Percentiles rank a stretch among this genome's conserved stretches.
phyloP scores from a whole-genome alignment of 2,329 filamentous ascomycete species.

The Ophiostoma sp. region DNA sequence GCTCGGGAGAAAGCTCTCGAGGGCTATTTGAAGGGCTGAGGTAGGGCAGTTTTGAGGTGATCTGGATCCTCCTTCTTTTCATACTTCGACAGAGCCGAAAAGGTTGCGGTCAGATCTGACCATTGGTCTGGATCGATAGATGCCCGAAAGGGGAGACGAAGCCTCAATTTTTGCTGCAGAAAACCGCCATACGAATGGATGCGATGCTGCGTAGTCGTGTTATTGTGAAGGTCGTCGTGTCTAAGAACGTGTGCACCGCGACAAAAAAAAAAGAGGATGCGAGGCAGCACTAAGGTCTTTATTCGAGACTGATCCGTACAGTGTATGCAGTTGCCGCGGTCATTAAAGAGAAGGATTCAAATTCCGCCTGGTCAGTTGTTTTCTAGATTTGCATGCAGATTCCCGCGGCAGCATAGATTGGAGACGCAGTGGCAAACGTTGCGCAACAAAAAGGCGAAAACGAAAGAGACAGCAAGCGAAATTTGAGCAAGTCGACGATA shows the following conservation, averaged over 20 bases:
- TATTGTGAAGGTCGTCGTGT: background rate
- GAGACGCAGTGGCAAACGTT: slow-evolving; percentile 10
- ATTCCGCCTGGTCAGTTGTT: background rate
- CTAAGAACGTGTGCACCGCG: background rate
- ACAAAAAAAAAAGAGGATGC: background rate
- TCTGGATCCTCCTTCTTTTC: slow-evolving; percentile 44
- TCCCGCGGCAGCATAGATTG: slow-evolving; percentile 9
- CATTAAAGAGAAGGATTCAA: background rate
- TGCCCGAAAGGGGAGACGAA: background rate
- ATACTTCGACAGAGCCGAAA: slow-evolving; percentile 23
- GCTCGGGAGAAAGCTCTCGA: slow-evolving; percentile 46
- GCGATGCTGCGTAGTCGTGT: background rate
- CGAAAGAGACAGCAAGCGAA: background rate
- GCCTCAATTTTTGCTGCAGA: background rate
- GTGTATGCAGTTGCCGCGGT: background rate
- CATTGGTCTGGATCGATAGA: background rate
- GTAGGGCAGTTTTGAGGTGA: slow-evolving; percentile 40
- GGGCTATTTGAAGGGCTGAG: slow-evolving; percentile 42
- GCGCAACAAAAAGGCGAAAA: slow-evolving; percentile 2
- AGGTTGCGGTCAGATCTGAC: background rate
- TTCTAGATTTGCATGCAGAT: slow-evolving; percentile 1
- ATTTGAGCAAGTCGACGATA: background rate
- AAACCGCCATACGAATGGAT: background rate
- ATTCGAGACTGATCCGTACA: background rate
- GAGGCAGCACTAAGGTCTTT: background rate